Evolutionary conservation across 495 filamentous ascomycete genomes (phyloP).

Genomic region (Daldinia caldariorum): DNA sequence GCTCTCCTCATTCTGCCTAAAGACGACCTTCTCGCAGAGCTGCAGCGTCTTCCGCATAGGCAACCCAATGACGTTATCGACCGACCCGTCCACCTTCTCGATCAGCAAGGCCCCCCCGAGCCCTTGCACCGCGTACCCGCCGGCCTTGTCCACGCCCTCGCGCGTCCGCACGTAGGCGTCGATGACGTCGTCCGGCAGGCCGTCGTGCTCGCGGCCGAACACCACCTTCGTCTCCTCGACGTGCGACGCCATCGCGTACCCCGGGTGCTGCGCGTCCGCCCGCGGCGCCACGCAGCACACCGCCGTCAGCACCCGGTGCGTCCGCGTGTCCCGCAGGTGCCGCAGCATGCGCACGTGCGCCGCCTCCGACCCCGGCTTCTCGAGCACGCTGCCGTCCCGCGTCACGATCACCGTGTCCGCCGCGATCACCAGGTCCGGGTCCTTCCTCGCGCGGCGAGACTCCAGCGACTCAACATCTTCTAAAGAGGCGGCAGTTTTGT

Average conservation of each 20-base stretch:
- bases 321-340: slow-evolving; percentile 73
- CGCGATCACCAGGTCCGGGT: slow-evolving; percentile 86
- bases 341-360: slow-evolving; percentile 86
- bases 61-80: slow-evolving; percentile 96
- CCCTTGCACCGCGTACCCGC: slow-evolving; percentile 94
- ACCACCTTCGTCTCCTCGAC: slow-evolving; percentile 89
- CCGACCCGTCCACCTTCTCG: slow-evolving; percentile 86
- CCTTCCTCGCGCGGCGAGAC: slow-evolving; percentile 46
- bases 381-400: slow-evolving; percentile 76
- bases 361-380: slow-evolving; percentile 85
- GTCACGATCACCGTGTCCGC: slow-evolving; percentile 93
- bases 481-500: too few relatives aligned
- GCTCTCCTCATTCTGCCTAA: slow-evolving; percentile 57
- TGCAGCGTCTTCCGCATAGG: slow-evolving; percentile 82
- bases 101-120: slow-evolving; percentile 81
- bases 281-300: slow-evolving; percentile 83
- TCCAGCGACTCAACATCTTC: background rate
- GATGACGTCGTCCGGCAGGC: slow-evolving; percentile 71
- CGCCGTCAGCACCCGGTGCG: slow-evolving; percentile 83
- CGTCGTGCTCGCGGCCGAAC: slow-evolving; percentile 80
- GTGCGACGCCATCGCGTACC: slow-evolving; percentile 80
- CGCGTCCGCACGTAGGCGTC: slow-evolving; percentile 87
- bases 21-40: slow-evolving; percentile 84
- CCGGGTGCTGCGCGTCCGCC: slow-evolving; percentile 77
- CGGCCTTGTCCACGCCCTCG: slow-evolving; percentile 95